Percentiles rank a stretch among this genome's conserved stretches.
These are phyloP conservation scores for Purpureocillium takamizusanense DNA, from an alignment of 2,329 filamentous ascomycete species.

Conservation along the genomic window DNA sequence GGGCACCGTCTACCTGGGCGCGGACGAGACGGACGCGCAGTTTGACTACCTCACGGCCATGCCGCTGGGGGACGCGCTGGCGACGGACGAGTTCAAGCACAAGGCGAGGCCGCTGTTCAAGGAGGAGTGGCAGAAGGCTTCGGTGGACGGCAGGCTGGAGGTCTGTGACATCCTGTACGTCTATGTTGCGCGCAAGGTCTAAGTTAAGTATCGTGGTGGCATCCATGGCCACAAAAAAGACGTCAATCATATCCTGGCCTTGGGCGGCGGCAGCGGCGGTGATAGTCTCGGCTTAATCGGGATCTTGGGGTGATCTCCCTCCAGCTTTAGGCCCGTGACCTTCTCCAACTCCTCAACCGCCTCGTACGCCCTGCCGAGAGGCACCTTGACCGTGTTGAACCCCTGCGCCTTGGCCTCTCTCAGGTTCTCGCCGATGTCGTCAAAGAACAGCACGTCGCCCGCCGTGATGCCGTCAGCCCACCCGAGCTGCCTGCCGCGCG, in stretches of 20 bases:
- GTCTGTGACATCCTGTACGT: conserved; percentile 18
- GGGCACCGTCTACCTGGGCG: conserved; percentile 11
- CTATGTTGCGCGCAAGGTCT: conserved; percentile 14
- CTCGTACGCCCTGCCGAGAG: conserved; percentile 65
- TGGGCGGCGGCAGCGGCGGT: conserved; percentile 16
- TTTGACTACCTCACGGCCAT: conserved; percentile 16
- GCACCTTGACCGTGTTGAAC: conserved; percentile 77
- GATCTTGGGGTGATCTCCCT: conserved; percentile 43
- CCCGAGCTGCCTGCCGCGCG: conserved; percentile 27
- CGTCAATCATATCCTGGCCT: conserved; percentile 30
- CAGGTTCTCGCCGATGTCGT: conserved; percentile 91
- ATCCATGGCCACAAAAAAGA: too few species aligned
- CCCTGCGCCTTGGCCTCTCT: conserved; percentile 68
- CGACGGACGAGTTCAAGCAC: conserved; percentile 12
- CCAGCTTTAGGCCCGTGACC: conserved; percentile 58
- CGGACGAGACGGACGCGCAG: conserved; percentile 17
- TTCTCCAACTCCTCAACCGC: conserved; percentile 76
- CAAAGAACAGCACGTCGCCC: conserved; percentile 73
- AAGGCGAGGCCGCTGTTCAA: conserved; percentile 16
- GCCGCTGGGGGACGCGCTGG: conserved; percentile 6
- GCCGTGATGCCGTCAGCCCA: conserved; percentile 45
- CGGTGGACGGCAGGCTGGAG: conserved; percentile 19
- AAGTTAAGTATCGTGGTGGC: too few species aligned
- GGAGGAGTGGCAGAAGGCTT: conserved; percentile 19
- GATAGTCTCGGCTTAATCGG: conserved; percentile 29